phyloP scores from a whole-genome alignment of 805 yeast genomes.

The Schwanniomyces vanrijiae region DNA sequence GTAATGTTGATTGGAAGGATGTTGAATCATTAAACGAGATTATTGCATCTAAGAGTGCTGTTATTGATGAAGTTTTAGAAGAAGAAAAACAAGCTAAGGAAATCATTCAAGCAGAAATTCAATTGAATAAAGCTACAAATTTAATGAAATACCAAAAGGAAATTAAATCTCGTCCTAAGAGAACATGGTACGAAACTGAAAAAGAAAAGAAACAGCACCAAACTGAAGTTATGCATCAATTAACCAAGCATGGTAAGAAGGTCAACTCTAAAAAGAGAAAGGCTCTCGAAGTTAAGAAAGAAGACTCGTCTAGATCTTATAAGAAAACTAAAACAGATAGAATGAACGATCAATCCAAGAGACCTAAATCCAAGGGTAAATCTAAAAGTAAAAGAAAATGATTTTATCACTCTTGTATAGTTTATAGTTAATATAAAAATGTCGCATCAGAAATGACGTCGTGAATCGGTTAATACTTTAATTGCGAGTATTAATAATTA shows the following conservation, averaged over 20 bases:
- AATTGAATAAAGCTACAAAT: conserved; percentile 81
- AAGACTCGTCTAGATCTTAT: conserved; percentile 55
- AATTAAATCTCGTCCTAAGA: conserved; percentile 83
- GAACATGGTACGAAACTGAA: conserved; percentile 92
- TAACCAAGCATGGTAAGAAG: conserved; percentile 52
- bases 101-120: conserved; percentile 85
- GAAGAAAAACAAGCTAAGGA: conserved; percentile 92
- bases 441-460: conserved; percentile 1
- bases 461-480: neutral
- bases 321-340: conserved; percentile 82
- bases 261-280: conserved; percentile 72
- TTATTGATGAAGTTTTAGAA: conserved; percentile 71
- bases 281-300: conserved; percentile 58
- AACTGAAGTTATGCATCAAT: conserved; percentile 35
- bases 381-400: conserved; percentile 2
- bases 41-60: conserved; percentile 58
- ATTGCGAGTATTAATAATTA: neutral
- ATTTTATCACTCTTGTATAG: neutral
- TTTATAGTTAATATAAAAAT: neutral
- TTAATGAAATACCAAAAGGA: conserved; percentile 76
- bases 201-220: conserved; percentile 49
- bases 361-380: conserved; percentile 10
- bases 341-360: conserved; percentile 38
- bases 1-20: conserved; percentile 87
- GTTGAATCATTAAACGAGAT: conserved; percentile 67